Conservation (phyloP, 768 basidiomycete genomes). For the Rhizopogon vesiculosus region DNA sequence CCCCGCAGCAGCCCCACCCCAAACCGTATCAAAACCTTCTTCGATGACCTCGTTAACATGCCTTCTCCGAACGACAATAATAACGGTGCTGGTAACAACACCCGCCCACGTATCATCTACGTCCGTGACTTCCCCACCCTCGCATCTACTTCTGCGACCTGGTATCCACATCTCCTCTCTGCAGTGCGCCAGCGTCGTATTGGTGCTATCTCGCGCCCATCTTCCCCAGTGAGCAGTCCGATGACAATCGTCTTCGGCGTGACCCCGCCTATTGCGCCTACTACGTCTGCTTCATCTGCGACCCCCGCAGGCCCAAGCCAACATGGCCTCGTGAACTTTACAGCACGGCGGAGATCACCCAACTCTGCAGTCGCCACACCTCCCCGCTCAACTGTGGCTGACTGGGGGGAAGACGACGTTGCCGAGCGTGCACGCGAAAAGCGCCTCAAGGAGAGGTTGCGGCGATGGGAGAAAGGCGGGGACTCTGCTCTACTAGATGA, state of each 20-base stretch:
- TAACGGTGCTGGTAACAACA: constrained; percentile 15
- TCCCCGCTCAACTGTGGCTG: constrained; percentile 36
- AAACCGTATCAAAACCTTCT: constrained; percentile 64
- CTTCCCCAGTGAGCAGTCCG: constrained; percentile 60
- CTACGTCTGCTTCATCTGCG: not conserved
- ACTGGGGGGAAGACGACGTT: constrained; percentile 64
- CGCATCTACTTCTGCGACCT: constrained; percentile 61
- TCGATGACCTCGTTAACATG: constrained; percentile 74
- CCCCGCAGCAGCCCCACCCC: constrained; percentile 41
- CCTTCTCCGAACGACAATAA: constrained; percentile 28
- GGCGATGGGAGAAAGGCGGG: constrained; percentile 64
- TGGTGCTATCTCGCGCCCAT: constrained; percentile 54
- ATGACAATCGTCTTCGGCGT: constrained; percentile 87
- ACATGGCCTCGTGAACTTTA: constrained; percentile 37
- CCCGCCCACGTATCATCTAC: constrained; percentile 71
- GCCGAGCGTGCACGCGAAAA: constrained; percentile 67
- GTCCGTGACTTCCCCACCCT: constrained; percentile 80
- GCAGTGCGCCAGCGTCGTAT: constrained; percentile 76
- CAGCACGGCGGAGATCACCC: constrained; percentile 39
- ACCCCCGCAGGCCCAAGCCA: constrained; percentile 18
- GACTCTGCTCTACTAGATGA: constrained; percentile 58
- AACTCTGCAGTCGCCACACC: constrained; percentile 24
- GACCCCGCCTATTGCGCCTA: constrained; percentile 60
- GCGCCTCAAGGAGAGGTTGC: constrained; percentile 65
- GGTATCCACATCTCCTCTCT: constrained; percentile 78